These are phyloP conservation scores for Aspergillus saccharolyticus DNA, from an alignment of 495 filamentous ascomycete species.

Conservation along the genomic window DNA sequence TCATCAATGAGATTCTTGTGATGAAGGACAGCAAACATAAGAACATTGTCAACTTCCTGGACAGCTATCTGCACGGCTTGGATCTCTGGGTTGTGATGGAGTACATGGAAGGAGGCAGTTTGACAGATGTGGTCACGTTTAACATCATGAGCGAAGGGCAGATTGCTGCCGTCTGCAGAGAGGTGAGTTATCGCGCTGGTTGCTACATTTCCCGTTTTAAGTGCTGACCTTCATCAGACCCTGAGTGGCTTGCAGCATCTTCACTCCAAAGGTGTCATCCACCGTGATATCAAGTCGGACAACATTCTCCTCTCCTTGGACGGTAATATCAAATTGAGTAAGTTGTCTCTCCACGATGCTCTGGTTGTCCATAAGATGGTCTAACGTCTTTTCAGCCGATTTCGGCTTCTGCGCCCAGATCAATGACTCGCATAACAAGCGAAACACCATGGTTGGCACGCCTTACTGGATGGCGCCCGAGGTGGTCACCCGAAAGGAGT, in stretches of 20 bases:
- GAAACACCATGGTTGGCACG: slow-evolving; percentile 98
- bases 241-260: slow-evolving; percentile 88
- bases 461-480: slow-evolving; percentile 99
- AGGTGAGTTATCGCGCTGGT: slow-evolving; percentile 46
- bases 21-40: slow-evolving; percentile 99
- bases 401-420: slow-evolving; percentile 99
- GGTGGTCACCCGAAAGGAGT: slow-evolving; percentile 95
- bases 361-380: neutral
- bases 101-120: slow-evolving; percentile 96
- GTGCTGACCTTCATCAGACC: slow-evolving; percentile 44
- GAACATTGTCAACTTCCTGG: slow-evolving; percentile 99
- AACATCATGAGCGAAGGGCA: slow-evolving; percentile 98
- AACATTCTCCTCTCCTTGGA: slow-evolving; percentile 94
- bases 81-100: slow-evolving; percentile 99
- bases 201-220: neutral
- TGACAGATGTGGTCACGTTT: slow-evolving; percentile 97
- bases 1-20: slow-evolving; percentile 97
- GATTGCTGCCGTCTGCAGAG: slow-evolving; percentile 90
- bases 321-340: slow-evolving; percentile 96
- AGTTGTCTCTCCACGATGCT: slow-evolving; percentile 31
- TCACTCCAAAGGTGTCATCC: slow-evolving; percentile 96
- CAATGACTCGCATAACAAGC: slow-evolving; percentile 93
- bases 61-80: slow-evolving; percentile 81
- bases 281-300: slow-evolving; percentile 98
- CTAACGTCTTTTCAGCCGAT: slow-evolving; percentile 62